Evolutionary conservation across 106 monocot species (phyloP).

Genomic region (Dioscorea alata): DNA sequence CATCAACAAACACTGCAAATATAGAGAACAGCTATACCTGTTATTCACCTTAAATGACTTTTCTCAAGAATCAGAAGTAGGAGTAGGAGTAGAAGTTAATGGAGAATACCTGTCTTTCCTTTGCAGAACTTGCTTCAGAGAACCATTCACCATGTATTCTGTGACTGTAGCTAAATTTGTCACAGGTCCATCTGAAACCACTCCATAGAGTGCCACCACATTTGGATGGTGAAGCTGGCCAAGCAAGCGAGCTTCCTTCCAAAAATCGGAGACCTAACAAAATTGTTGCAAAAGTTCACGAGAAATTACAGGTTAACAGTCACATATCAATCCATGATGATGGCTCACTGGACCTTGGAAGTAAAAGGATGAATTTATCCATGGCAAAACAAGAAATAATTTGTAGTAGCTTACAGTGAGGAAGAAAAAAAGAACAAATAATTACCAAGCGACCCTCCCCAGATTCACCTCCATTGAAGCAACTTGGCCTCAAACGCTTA

Average conservation of each 20-base stretch:
- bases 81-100: background rate
- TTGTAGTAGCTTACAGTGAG: too few relatives aligned
- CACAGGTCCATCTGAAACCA: conserved; percentile 85
- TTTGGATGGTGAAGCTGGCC: conserved; percentile 87
- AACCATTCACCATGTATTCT: conserved; percentile 93
- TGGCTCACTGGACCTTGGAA: too few relatives aligned
- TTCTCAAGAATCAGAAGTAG: too few relatives aligned
- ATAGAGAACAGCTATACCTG: too few relatives aligned
- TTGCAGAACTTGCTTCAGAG: conserved; percentile 79
- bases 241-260: conserved; percentile 79
- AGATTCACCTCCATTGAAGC: conserved; percentile 83
- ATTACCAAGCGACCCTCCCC: conserved; percentile 85
- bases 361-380: background rate
- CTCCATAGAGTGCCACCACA: conserved; percentile 80
- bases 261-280: conserved; percentile 84
- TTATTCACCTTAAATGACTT: too few relatives aligned
- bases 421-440: background rate
- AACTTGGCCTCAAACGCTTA: conserved; percentile 94
- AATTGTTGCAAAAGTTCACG: conserved; percentile 4
- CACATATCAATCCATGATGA: too few relatives aligned
- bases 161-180: conserved; percentile 75
- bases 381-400: background rate
- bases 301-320: too few relatives aligned
- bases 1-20: too few relatives aligned
- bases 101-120: conserved; percentile 74